Base-by-base conservation (phyloP, 2,329 filamentous ascomycete species). In the Alternaria longipes region DNA sequence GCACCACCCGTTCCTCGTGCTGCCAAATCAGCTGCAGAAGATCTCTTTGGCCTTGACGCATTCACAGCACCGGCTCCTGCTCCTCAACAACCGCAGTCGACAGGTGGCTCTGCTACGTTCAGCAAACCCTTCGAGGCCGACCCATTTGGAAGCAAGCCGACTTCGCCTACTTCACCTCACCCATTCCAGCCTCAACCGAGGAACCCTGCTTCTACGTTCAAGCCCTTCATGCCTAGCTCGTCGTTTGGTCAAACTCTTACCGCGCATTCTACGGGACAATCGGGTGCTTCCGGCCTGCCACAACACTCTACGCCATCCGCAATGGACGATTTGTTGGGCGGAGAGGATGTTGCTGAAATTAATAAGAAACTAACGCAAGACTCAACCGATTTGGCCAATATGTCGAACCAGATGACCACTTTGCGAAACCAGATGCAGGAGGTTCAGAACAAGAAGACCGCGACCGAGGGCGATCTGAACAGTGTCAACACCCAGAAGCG, bases 371-470 rank as follows among this genome's bases (percentile, higher is more conserved):
- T 98, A 26, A 95, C 91, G 0, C 90, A 89, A 66, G 95, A 99
- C 75, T 95, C 94, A 3, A 90, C 91, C 0, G 95, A 99, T 78
- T 85, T 99, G 59, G 95, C 94, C 53, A 98, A 99, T 75, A 85
- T 99, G 69, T 97, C 94, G 1, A 98, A 97, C 77, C 95, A 98
- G 78, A 93, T 99, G 66, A 90, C 93, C 32, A 94, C 91, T 3
- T 81, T 99, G 56, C 91, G 94, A 0, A 96, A 90, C 74, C 93
- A 99, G 81, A 97, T 97, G 89, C 93, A 97, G 75, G 93, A 94
- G 69, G 91, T 97, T 2, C 93, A 97, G 76, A 88, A 85, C 34
- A 94, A 97, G 80, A 90, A 93, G 65, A 86, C 84, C 5, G 87
- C 88, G 2, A 91, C 91, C 0, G 93, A 97, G 78, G 90, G 90